phyloP scores from a whole-genome alignment of 495 filamentous ascomycete species.

The Neurospora sp. region DNA sequence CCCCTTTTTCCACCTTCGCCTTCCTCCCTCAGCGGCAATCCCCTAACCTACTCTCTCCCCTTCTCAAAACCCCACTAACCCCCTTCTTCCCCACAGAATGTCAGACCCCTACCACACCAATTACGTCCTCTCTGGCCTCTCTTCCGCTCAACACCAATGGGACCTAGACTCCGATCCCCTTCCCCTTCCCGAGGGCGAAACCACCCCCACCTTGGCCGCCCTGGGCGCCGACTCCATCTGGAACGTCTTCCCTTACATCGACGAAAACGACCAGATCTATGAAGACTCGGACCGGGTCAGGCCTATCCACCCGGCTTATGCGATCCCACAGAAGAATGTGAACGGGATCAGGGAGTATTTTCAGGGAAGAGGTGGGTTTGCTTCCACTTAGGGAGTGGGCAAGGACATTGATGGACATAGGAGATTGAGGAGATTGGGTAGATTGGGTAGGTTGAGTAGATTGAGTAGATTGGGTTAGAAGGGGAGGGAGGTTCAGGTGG shows the following conservation, averaged over 20 bases:
- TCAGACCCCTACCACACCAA: conserved; percentile 87
- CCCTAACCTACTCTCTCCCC: not conserved
- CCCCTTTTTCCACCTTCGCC: not conserved
- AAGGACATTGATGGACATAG: too few relatives aligned
- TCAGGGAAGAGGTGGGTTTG: conserved; percentile 43
- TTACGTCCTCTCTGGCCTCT: conserved; percentile 82
- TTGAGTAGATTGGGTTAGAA: not conserved
- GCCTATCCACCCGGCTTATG: conserved; percentile 72
- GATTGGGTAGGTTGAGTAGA: not conserved
- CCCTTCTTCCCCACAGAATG: conserved; percentile 33
- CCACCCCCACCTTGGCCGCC: conserved; percentile 1
- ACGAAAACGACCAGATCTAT: conserved; percentile 38
- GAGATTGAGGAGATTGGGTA: too few relatives aligned
- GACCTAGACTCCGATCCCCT: conserved; percentile 31
- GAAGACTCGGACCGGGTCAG: conserved; percentile 42
- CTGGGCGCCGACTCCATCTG: conserved; percentile 37
- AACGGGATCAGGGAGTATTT: conserved; percentile 57
- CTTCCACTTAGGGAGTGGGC: not conserved
- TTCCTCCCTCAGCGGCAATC: not conserved
- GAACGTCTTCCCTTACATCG: conserved; percentile 42
- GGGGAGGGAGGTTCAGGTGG: not conserved
- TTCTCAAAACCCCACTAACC: not conserved
- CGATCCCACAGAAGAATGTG: conserved; percentile 63
- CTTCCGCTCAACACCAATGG: conserved; percentile 68
- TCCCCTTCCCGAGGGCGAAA: conserved; percentile 19